Evolutionary conservation across 2,329 filamentous ascomycete species (phyloP), one percentile per base, ranked within the genome.

Genomic region (Ilyonectria mors-panacis): DNA sequence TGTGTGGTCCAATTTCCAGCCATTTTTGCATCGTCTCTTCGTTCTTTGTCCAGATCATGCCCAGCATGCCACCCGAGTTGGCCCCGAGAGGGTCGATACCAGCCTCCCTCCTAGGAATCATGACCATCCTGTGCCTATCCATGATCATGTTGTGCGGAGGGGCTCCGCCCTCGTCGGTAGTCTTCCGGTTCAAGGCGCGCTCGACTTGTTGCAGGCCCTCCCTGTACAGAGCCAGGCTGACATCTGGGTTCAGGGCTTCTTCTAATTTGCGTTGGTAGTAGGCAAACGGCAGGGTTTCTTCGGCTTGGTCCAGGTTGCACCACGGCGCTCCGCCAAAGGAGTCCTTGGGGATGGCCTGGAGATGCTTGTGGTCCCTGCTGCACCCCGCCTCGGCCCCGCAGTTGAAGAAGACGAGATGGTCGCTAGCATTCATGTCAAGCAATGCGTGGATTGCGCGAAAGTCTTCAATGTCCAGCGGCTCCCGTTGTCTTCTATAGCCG

Each of bases 61-160:
- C 85, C 56, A 87, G 59, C 84, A 87, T 86, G 1, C 83, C 84
- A 1, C 80, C 78, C 0, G 84, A 78, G 69, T 86, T 86, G 1
- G 81, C 82, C 45, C 80, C 83, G 1, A 80, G 76, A 0, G 79
- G 55, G 10, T 78, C 72, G 17, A 80, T 76, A 0, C 75, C 78
- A 0, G 76, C 80, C 4, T 65, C 73, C 15, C 79, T 76, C 26
- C 85, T 77, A 4, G 85, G 85, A 26, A 87, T 79, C 2, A 87
- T 81, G n/a, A 87, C 71, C 23, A 87, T 80, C 77, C 82, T 82
- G 26, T 80, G 77, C 30, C 78, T 75, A 64, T 81, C 81, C 50
- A 87, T 73, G 2, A 85, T 70, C 13, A 86, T 76, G 65, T 86
- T 87, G 69, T 87, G 85, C 56, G 39, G 71, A 67, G 37, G 69